Percentiles rank a stretch among this genome's conserved stretches.
Conservation (phyloP, 2,329 filamentous ascomycete genomes). For the Phoma sp. region DNA sequence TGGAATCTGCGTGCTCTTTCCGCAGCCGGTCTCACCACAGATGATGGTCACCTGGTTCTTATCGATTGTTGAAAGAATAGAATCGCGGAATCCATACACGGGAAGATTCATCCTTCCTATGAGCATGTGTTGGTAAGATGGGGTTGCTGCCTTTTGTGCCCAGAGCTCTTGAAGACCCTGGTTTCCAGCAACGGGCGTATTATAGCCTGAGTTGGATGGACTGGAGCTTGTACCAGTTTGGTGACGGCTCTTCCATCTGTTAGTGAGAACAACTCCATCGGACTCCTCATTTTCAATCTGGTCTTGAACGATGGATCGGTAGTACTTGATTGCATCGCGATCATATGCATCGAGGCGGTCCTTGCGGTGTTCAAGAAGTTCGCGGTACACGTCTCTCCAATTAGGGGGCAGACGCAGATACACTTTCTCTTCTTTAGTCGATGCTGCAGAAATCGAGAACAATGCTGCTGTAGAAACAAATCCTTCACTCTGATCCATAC, state of each 20-base stretch:
- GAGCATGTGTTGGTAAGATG: constrained; percentile 78
- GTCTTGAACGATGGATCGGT: constrained; percentile 73
- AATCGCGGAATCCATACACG: constrained; percentile 83
- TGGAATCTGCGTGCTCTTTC: constrained; percentile 97
- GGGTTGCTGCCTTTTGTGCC: constrained; percentile 56
- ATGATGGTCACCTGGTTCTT: constrained; percentile 87
- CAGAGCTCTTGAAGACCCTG: constrained; percentile 59
- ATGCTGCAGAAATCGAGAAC: constrained; percentile 80
- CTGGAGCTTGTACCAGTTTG: constrained; percentile 35
- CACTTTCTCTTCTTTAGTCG: constrained; percentile 83
- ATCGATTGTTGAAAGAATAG: constrained; percentile 78
- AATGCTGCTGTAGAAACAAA: constrained; percentile 82
- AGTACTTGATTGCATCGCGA: constrained; percentile 68
- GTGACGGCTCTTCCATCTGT: constrained; percentile 67
- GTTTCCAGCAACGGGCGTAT: constrained; percentile 34
- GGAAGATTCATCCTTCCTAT: constrained; percentile 78
- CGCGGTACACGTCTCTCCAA: constrained; percentile 86
- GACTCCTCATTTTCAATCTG: constrained; percentile 64
- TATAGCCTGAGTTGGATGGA: constrained; percentile 39
- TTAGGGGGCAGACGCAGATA: constrained; percentile 76
- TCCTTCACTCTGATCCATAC: constrained; percentile 81
- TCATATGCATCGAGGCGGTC: constrained; percentile 72
- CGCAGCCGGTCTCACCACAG: constrained; percentile 95
- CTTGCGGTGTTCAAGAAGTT: constrained; percentile 75
- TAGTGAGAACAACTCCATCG: constrained; percentile 70